phyloP scores from a whole-genome alignment of 129 eudicot species.

The Centella asiatica region DNA sequence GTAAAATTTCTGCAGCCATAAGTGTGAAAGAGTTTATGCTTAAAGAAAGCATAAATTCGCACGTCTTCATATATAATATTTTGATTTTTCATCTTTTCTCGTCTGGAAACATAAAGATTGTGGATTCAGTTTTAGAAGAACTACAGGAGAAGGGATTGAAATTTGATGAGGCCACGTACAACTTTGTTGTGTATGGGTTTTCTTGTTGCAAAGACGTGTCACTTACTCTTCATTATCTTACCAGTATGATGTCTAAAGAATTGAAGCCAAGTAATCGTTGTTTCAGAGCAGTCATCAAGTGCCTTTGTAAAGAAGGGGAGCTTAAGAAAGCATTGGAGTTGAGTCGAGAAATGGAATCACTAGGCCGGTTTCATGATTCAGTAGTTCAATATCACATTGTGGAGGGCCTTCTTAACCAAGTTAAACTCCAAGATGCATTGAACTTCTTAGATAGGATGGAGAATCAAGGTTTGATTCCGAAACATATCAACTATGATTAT shows the following conservation, averaged over 20 bases:
- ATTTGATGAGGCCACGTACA: conserved; percentile 41
- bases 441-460: conserved; percentile 41
- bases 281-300: conserved; percentile 41
- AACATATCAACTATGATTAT: conserved; percentile 40
- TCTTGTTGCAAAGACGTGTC: conserved; percentile 31
- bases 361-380: conserved; percentile 52
- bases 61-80: conserved; percentile 45
- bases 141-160: conserved; percentile 37
- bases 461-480: conserved; percentile 34
- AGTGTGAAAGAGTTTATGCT: conserved; percentile 49
- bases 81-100: conserved; percentile 59
- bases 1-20: conserved; percentile 30
- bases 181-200: conserved; percentile 52
- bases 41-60: conserved; percentile 22
- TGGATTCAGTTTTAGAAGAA: conserved; percentile 36
- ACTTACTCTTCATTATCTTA: conserved; percentile 40
- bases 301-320: conserved; percentile 29
- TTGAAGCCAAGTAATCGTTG: conserved; percentile 60
- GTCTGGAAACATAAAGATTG: conserved; percentile 19
- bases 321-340: conserved; percentile 44
- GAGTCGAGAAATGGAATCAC: conserved; percentile 61
- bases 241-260: conserved; percentile 49
- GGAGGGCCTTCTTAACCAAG: conserved; percentile 25
- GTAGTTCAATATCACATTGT: conserved; percentile 38
- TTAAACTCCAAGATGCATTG: conserved; percentile 45